Evolutionary conservation across 2,329 filamentous ascomycete genomes (phyloP).

Genomic region (Colletotrichum musae): DNA sequence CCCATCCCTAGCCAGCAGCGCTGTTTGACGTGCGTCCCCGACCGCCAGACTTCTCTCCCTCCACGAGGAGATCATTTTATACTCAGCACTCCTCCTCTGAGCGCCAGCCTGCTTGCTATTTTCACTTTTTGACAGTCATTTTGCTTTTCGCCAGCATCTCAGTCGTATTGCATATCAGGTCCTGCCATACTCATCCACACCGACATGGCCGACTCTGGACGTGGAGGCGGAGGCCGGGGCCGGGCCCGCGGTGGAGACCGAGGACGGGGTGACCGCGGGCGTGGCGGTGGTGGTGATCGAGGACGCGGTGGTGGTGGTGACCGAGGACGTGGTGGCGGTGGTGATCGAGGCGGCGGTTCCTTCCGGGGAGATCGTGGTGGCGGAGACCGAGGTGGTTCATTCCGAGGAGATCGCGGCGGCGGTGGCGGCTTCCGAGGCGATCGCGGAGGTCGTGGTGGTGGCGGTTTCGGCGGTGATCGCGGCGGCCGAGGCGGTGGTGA

Average conservation of each 20-base stretch:
- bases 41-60: no score
- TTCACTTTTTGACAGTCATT: not conserved
- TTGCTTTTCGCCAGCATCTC: not conserved
- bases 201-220: conserved; percentile 33
- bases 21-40: not conserved
- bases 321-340: conserved; percentile 4
- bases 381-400: conserved; percentile 36
- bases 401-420: conserved; percentile 39
- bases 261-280: conserved; percentile 26
- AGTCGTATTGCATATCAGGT: not conserved
- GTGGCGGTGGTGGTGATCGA: conserved; percentile 12
- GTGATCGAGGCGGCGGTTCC: conserved; percentile 30
- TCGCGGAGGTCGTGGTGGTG: conserved; percentile 41
- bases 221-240: conserved; percentile 8
- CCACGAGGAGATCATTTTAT: not conserved
- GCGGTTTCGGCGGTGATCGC: conserved; percentile 36
- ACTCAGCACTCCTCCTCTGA: not conserved
- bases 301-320: conserved; percentile 9
- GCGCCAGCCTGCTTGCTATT: not conserved
- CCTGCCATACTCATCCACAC: not conserved
- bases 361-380: conserved; percentile 40
- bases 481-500: conserved; percentile 36
- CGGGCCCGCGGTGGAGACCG: conserved; percentile 38
- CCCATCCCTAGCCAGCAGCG: no score
- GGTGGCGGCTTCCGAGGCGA: conserved; percentile 39